phyloP scores from a whole-genome alignment of 2,329 filamentous ascomycete species.

The Pestalotiopsis sp. region DNA sequence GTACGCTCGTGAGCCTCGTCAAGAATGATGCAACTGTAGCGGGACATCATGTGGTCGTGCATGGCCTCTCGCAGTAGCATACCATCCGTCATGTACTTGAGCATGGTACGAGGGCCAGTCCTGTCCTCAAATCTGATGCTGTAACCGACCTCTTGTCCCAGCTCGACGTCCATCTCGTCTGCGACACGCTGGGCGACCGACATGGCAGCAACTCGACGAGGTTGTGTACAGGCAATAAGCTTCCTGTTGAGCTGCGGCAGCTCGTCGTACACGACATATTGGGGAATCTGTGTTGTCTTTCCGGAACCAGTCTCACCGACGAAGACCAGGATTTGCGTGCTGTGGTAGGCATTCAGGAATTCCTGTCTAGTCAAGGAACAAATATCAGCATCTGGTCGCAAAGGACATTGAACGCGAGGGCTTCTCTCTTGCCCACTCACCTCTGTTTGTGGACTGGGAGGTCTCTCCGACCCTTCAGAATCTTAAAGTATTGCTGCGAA shows the following conservation, averaged over 20 bases:
- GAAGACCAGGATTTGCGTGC: conserved; percentile 94
- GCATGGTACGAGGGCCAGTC: conserved; percentile 82
- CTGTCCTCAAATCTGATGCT: conserved; percentile 98
- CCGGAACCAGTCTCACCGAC: conserved; percentile 99
- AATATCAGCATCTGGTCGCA: conserved; percentile 11
- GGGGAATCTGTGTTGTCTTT: conserved; percentile 98
- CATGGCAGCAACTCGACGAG: conserved; percentile 97
- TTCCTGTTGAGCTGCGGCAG: conserved; percentile 84
- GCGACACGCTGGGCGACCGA: conserved; percentile 98
- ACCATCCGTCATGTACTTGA: conserved; percentile 99
- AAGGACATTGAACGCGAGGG: background rate
- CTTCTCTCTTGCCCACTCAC: conserved; percentile 43
- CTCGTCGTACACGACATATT: conserved; percentile 97
- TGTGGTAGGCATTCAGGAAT: conserved; percentile 91
- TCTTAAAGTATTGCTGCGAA: conserved; percentile 85
- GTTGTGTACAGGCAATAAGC: conserved; percentile 96
- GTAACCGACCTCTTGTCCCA: conserved; percentile 96
- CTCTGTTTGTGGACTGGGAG: conserved; percentile 92
- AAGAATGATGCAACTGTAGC: conserved; percentile 97
- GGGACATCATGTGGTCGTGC: conserved; percentile 87
- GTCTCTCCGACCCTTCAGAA: conserved; percentile 80
- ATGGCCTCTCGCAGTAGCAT: conserved; percentile 97
- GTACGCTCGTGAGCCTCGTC: conserved; percentile 99
- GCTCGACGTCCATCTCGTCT: conserved; percentile 89
- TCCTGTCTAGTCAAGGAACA: conserved; percentile 53